These are phyloP conservation scores for Cucumis hystrix DNA, from an alignment of 306 rosid genomes.

Conservation along the genomic window DNA sequence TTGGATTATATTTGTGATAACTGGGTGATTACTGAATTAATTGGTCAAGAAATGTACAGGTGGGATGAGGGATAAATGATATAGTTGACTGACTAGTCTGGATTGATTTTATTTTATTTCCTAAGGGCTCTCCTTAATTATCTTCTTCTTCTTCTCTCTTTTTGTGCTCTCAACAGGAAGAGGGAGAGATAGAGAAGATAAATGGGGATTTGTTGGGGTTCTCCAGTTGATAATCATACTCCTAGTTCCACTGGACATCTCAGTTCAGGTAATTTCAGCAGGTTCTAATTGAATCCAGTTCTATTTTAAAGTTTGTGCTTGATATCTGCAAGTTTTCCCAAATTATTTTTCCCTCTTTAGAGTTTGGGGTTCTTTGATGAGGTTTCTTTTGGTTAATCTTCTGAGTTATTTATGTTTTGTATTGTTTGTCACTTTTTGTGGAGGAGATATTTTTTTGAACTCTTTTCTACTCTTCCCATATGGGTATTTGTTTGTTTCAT, in stretches of 20 bases:
- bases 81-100: background rate
- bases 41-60: background rate
- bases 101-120: background rate
- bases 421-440: background rate
- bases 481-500: background rate
- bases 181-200: background rate
- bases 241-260: conserved; percentile 34
- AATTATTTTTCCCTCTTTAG: background rate
- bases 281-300: background rate
- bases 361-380: background rate
- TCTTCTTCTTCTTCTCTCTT: background rate
- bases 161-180: background rate
- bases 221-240: conserved; percentile 21
- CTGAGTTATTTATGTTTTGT: background rate
- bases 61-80: background rate
- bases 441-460: background rate
- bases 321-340: background rate
- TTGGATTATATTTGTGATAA: background rate
- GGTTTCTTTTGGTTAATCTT: background rate
- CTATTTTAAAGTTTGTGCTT: background rate
- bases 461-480: background rate
- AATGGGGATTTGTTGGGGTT: conserved; percentile 89
- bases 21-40: background rate
- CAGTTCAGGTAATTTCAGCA: conserved; percentile 25
- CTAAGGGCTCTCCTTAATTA: background rate